phyloP scores from a whole-genome alignment of 306 rosid species.

The Ammopiptanthus mongolicus region DNA sequence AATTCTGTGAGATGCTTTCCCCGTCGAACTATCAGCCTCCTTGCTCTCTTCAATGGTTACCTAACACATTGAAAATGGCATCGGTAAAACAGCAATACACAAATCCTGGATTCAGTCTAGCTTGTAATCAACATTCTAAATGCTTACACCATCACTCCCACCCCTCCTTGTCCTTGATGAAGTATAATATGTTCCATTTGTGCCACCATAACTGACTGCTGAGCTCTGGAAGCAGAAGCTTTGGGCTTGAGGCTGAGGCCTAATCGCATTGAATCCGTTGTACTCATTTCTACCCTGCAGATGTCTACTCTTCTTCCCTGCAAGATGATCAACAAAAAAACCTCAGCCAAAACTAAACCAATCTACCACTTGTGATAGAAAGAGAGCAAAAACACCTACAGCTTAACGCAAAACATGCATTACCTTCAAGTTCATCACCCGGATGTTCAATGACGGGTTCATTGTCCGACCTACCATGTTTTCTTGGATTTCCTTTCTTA shows the following conservation, averaged over 20 bases:
- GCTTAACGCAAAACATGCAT: neutral
- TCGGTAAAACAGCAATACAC: conserved; percentile 11
- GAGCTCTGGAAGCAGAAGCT: conserved; percentile 83
- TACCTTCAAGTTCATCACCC: conserved; percentile 64
- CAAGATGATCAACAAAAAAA: neutral
- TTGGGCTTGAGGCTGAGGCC: conserved; percentile 51
- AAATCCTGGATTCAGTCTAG: neutral
- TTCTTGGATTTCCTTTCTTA: conserved; percentile 49
- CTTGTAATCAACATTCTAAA: neutral
- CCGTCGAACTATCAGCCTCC: conserved; percentile 71
- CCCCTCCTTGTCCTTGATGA: conserved; percentile 60
- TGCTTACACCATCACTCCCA: conserved; percentile 86
- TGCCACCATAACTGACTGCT: conserved; percentile 58
- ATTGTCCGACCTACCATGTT: conserved; percentile 45
- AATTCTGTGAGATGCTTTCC: conserved; percentile 62
- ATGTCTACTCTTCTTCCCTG: conserved; percentile 52
- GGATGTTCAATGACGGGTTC: conserved; percentile 51
- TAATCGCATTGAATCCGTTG: conserved; percentile 12
- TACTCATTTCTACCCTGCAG: conserved; percentile 32
- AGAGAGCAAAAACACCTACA: neutral
- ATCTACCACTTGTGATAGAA: neutral
- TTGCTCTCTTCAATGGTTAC: conserved; percentile 72
- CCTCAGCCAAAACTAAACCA: conserved; percentile 6
- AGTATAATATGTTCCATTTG: conserved; percentile 63
- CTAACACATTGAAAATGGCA: conserved; percentile 33